phyloP scores from a whole-genome alignment of 2,329 filamentous ascomycete species.

The Paramyrothecium sp. region DNA sequence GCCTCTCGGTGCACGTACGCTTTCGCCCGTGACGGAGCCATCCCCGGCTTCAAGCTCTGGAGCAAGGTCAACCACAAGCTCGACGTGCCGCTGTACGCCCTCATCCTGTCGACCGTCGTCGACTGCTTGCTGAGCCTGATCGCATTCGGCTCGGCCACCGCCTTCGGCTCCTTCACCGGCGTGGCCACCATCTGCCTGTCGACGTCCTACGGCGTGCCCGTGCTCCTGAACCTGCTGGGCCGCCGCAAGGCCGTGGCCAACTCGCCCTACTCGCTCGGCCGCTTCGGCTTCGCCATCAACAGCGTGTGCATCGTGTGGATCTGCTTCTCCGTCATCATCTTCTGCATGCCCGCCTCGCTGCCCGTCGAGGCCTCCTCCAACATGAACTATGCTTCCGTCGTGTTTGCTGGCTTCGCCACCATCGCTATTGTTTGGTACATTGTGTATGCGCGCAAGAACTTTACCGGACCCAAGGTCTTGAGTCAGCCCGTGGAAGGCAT shows the following conservation, averaged over 20 bases:
- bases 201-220: constrained; percentile 73
- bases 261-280: constrained; percentile 67
- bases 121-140: constrained; percentile 73
- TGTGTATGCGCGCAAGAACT: constrained; percentile 60
- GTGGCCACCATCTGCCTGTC: constrained; percentile 78
- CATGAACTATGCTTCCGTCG: constrained; percentile 69
- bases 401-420: constrained; percentile 60
- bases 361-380: constrained; percentile 48
- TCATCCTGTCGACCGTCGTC: constrained; percentile 66
- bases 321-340: constrained; percentile 65
- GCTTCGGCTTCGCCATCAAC: constrained; percentile 68
- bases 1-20: constrained; percentile 74
- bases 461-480: constrained; percentile 52
- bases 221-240: constrained; percentile 67
- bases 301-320: constrained; percentile 70
- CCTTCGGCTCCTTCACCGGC: constrained; percentile 78
- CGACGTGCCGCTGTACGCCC: constrained; percentile 68
- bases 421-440: constrained; percentile 65
- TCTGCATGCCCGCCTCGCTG: constrained; percentile 70
- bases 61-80: constrained; percentile 61
- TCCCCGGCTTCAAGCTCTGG: constrained; percentile 68
- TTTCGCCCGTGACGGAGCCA: constrained; percentile 73
- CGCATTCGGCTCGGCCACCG: constrained; percentile 74
- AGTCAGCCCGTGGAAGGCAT: background rate
- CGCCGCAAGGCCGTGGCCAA: constrained; percentile 63